These are phyloP conservation scores for Pichia deserticola DNA, from an alignment of 805 yeast species.

Conservation along the genomic window DNA sequence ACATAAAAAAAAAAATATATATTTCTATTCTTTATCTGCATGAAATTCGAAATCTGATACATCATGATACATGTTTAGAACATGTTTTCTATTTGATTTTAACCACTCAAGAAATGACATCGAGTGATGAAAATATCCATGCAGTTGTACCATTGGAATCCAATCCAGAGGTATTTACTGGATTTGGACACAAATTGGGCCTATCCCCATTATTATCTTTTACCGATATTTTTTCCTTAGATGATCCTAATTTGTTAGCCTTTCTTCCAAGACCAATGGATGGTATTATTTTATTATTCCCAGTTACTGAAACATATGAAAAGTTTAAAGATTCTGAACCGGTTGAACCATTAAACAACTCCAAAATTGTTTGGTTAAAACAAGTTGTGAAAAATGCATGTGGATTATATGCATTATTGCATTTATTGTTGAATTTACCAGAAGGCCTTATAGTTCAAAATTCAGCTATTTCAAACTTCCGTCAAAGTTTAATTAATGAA, in stretches of 20 bases:
- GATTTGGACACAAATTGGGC: conserved; percentile 63
- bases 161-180: conserved; percentile 76
- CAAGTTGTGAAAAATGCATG: conserved; percentile 87
- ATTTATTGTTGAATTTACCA: conserved; percentile 43
- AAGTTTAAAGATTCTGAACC: conserved; percentile 27
- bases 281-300: conserved; percentile 76
- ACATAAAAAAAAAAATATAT: no score
- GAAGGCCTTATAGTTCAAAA: conserved; percentile 36
- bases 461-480: conserved; percentile 22
- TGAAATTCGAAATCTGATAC: not conserved
- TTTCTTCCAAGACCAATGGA: conserved; percentile 76
- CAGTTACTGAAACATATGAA: conserved; percentile 62
- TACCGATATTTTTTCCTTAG: conserved; percentile 77
- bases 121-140: not conserved
- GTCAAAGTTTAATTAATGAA: conserved; percentile 15
- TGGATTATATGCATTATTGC: conserved; percentile 85
- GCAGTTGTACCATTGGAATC: conserved; percentile 84
- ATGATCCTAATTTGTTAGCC: conserved; percentile 72
- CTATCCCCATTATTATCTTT: conserved; percentile 52
- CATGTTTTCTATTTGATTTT: not conserved
- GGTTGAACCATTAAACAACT: not conserved
- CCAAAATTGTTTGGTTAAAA: conserved; percentile 59
- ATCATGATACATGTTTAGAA: no score
- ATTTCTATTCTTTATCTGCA: no score
- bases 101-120: not conserved